phyloP scores from a whole-genome alignment of 1,139 yeast species.

The Debaryomycetaceae sp. region DNA sequence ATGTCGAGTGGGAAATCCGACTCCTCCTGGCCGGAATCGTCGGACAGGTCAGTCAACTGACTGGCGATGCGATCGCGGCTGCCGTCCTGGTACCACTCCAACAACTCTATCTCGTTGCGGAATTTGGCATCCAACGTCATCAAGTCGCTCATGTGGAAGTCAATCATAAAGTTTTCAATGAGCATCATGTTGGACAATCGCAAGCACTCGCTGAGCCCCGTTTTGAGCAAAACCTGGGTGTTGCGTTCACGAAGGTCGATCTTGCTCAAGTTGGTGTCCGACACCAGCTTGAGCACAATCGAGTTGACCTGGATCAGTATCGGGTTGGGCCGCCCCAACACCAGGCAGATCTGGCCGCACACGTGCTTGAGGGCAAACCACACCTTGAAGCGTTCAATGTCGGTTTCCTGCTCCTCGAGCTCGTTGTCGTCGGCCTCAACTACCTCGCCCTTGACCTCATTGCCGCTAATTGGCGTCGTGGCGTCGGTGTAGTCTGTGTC shows the following conservation, averaged over 20 bases:
- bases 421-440: conserved; percentile 11
- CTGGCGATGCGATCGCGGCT: not conserved
- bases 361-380: conserved; percentile 49
- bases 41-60: conserved; percentile 11
- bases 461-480: not conserved
- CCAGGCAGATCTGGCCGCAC: conserved; percentile 47
- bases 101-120: conserved; percentile 34
- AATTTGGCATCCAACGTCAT: conserved; percentile 36
- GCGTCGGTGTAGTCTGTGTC: too few species aligned
- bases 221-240: conserved; percentile 32
- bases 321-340: conserved; percentile 54
- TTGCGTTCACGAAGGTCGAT: conserved; percentile 20
- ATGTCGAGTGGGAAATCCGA: conserved; percentile 24
- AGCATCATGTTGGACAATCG: conserved; percentile 47
- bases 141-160: conserved; percentile 38
- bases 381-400: conserved; percentile 35
- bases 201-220: conserved; percentile 47
- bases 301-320: conserved; percentile 48
- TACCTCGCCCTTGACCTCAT: not conserved
- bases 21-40: conserved; percentile 12
- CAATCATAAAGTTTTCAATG: conserved; percentile 49
- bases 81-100: conserved; percentile 18
- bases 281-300: conserved; percentile 22
- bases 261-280: conserved; percentile 13
- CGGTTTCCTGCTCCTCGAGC: conserved; percentile 26